Percentiles rank a stretch among this genome's conserved stretches.
Conservation (phyloP, 768 basidiomycete species). For the Boletus tylopilopsis region DNA sequence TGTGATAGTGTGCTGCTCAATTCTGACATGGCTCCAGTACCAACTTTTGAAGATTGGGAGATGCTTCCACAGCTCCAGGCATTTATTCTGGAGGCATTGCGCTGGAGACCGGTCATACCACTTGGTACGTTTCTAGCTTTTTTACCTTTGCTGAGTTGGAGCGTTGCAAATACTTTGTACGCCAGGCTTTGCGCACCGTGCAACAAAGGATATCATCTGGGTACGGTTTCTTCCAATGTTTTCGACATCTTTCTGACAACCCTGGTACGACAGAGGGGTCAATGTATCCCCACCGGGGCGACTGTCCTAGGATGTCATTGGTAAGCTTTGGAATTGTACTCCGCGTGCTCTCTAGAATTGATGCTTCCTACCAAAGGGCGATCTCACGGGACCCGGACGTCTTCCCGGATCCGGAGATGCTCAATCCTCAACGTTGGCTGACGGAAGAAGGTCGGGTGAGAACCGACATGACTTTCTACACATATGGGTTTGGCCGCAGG, state of each 20-base stretch:
- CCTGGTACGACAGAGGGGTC: too few species aligned
- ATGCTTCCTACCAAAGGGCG: not conserved
- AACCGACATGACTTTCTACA: conserved; percentile 5
- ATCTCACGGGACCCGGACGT: conserved; percentile 12
- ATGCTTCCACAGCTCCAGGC: conserved; percentile 34
- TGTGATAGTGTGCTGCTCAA: not conserved
- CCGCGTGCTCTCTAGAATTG: too few species aligned
- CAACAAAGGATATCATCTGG: conserved; percentile 52
- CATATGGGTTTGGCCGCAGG: conserved; percentile 8
- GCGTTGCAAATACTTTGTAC: too few species aligned
- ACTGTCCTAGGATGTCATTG: conserved; percentile 13
- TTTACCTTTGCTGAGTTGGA: too few species aligned
- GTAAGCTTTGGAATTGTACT: not conserved
- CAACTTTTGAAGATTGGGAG: conserved; percentile 34
- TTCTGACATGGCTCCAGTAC: conserved; percentile 24
- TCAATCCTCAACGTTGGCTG: conserved; percentile 9
- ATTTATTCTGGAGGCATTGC: conserved; percentile 33
- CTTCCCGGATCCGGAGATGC: conserved; percentile 8
- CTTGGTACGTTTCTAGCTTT: conserved; percentile 20
- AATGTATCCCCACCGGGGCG: conserved; percentile 32
- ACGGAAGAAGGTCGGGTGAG: not conserved
- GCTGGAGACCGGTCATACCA: conserved; percentile 40
- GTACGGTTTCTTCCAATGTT: too few species aligned
- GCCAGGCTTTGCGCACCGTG: conserved; percentile 56
- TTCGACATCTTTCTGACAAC: too few species aligned